Evolutionary conservation across 257 asterid genomes (phyloP), one percentile per base, ranked within the genome.

Genomic region (Ilex asprella): DNA sequence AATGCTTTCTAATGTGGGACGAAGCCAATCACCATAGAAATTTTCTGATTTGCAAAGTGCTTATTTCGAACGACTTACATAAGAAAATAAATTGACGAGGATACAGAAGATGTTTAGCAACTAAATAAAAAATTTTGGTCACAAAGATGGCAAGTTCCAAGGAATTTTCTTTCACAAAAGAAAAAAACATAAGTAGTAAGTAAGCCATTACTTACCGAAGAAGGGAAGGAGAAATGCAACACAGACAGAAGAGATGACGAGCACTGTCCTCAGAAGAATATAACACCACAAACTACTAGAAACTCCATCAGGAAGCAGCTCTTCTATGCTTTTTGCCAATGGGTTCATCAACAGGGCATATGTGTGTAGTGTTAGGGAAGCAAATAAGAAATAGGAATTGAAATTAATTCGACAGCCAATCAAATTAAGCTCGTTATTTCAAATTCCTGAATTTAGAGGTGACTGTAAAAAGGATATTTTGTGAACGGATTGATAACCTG

Each of bases 291-390:
- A 53, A 39, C 81, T 83, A 57, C 41, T 70, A 31, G 90, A 61
- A 29, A 83, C 16, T 55, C 75, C 46, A 16, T 51, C 3, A 39
- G 95, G 97, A 61, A 89, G 72, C 75, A 89, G 59, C 75, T 89
- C 95, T 66, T 87, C 97, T 55, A 87, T 75, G 66, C 94, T 66
- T 75, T 90, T 75, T 11, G 82, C 95, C 68, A 83, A 44, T 30
- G 97, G 95, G 67, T 87, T 87, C 95, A 89, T 80, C 76, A 89
- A 61, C 46, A 89, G 64, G n/a, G 97, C 89, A 77, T 71, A 88
- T 66, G 47, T 88, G 70, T 64, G 65, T 68, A 70, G 59, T 60
- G 60, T 73, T 80, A 85, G 82, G 96, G 90, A 82, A 79, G 30
- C 55, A 43, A 72, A 41, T 4, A 47, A 12, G 55, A 6, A 47